Evolutionary conservation across 2,329 filamentous ascomycete genomes (phyloP).

Genomic region (Colletotrichum cuscutae): DNA sequence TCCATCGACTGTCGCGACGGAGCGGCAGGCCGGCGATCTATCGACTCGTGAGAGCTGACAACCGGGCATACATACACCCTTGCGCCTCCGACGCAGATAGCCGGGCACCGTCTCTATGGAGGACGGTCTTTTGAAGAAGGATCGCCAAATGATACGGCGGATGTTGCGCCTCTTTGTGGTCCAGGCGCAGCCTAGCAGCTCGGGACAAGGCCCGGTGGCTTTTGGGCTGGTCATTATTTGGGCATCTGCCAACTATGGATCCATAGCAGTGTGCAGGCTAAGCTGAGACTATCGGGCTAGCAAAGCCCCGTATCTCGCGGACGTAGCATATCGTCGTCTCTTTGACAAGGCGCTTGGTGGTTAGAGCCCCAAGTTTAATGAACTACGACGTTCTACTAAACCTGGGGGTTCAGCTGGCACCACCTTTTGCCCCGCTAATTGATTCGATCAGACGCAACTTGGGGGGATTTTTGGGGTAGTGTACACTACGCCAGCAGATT

Average conservation of each 20-base stretch:
- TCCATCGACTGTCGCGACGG: neutral
- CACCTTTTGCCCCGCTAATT: constrained; percentile 14
- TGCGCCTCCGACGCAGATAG: constrained; percentile 10
- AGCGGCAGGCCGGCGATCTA: neutral
- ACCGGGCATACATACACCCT: neutral
- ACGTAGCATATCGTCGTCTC: constrained; percentile 19
- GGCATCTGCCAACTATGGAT: neutral
- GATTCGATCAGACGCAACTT: constrained; percentile 6
- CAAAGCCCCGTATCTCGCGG: neutral
- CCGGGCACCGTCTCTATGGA: constrained; percentile 14
- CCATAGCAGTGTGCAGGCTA: constrained; percentile 1
- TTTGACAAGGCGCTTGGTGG: constrained; percentile 7
- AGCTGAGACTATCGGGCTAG: neutral
- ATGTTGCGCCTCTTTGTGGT: constrained; percentile 1
- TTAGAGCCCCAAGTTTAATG: constrained; percentile 9
- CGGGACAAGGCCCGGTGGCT: neutral
- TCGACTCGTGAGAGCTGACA: constrained; percentile 7
- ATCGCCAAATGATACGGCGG: constrained; percentile 3
- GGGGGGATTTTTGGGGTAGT: constrained; percentile 20
- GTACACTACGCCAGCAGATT: constrained; percentile 16
- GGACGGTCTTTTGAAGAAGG: neutral
- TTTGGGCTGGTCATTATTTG: neutral
- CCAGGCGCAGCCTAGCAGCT: constrained; percentile 18
- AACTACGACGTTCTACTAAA: constrained; percentile 16
- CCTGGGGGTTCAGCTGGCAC: constrained; percentile 14